Conservation (phyloP, 1,284 basidiomycete genomes). For the Bjerkandera adusta region DNA sequence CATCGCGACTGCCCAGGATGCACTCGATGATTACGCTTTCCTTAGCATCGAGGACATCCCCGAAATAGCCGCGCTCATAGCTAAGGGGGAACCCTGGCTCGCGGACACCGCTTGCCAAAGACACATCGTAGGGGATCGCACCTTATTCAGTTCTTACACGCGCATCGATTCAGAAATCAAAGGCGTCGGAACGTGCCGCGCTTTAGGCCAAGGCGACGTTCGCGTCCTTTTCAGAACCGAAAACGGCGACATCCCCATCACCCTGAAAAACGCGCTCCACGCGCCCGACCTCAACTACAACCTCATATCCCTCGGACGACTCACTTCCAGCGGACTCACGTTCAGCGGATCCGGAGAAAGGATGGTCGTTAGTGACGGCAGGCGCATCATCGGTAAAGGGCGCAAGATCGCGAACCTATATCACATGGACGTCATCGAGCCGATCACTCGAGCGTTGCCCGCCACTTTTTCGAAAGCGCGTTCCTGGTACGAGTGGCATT, state of each 20-base stretch:
- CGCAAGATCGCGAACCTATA: constrained; percentile 13
- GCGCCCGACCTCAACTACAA: constrained; percentile 32
- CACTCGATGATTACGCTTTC: too few relatives aligned
- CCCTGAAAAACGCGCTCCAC: constrained; percentile 30
- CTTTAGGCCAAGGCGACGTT: constrained; percentile 19
- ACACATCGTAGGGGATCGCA: constrained; percentile 17
- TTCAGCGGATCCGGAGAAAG: constrained; percentile 3
- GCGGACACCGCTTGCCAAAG: constrained; percentile 15
- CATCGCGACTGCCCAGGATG: too few relatives aligned
- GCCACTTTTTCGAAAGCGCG: background rate
- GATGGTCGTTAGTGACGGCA: constrained; percentile 11
- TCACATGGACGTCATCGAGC: constrained; percentile 10
- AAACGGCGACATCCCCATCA: constrained; percentile 12
- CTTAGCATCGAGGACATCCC: too few relatives aligned
- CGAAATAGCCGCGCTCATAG: too few relatives aligned
- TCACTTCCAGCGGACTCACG: constrained; percentile 14
- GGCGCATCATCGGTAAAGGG: constrained; percentile 5
- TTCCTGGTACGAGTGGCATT: constrained; percentile 35
- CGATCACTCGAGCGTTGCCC: background rate
- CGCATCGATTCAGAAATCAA: constrained; percentile 13
- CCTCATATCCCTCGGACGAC: constrained; percentile 31
- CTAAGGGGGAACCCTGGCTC: constrained; percentile 18
- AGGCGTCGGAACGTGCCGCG: constrained; percentile 18
- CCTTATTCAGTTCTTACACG: constrained; percentile 14
- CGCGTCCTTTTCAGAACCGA: constrained; percentile 14